These are phyloP conservation scores for Rhododendron kiyosumense DNA, from an alignment of 148 eudicot species.

Conservation along the genomic window DNA sequence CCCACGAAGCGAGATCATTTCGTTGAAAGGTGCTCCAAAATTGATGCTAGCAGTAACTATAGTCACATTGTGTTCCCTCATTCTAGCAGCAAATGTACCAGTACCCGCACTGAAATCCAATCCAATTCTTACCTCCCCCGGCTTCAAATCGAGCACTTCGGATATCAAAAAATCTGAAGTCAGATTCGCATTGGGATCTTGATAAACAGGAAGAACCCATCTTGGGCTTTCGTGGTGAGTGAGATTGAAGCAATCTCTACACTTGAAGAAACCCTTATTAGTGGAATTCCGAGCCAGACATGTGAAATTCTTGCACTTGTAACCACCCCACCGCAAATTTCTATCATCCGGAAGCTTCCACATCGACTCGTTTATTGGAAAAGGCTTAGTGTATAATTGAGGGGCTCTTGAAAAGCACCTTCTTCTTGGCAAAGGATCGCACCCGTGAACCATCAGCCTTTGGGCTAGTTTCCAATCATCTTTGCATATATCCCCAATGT, in stretches of 20 bases:
- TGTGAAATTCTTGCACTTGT: slow-evolving; percentile 50
- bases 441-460: slow-evolving; percentile 45
- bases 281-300: slow-evolving; percentile 31
- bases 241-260: slow-evolving; percentile 45
- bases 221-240: slow-evolving; percentile 32
- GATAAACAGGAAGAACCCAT: slow-evolving; percentile 34
- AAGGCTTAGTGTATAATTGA: slow-evolving; percentile 15
- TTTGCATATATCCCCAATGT: slow-evolving; percentile 30
- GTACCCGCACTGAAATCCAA: slow-evolving; percentile 46
- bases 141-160: slow-evolving; percentile 41
- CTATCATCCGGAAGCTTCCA: slow-evolving; percentile 47
- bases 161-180: slow-evolving; percentile 36
- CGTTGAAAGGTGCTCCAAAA: slow-evolving; percentile 34
- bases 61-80: slow-evolving; percentile 40
- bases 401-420: slow-evolving; percentile 39
- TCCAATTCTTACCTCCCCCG: slow-evolving; percentile 36
- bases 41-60: slow-evolving; percentile 35
- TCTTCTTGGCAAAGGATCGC: slow-evolving; percentile 57
- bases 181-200: slow-evolving; percentile 23
- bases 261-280: slow-evolving; percentile 38
- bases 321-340: slow-evolving; percentile 52
- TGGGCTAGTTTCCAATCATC: slow-evolving; percentile 48
- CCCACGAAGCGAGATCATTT: slow-evolving; percentile 30
- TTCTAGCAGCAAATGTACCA: slow-evolving; percentile 49
- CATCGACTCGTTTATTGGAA: slow-evolving; percentile 30